Evolutionary conservation across 495 filamentous ascomycete species (phyloP).

Genomic region (Aspergillus ostianus): DNA sequence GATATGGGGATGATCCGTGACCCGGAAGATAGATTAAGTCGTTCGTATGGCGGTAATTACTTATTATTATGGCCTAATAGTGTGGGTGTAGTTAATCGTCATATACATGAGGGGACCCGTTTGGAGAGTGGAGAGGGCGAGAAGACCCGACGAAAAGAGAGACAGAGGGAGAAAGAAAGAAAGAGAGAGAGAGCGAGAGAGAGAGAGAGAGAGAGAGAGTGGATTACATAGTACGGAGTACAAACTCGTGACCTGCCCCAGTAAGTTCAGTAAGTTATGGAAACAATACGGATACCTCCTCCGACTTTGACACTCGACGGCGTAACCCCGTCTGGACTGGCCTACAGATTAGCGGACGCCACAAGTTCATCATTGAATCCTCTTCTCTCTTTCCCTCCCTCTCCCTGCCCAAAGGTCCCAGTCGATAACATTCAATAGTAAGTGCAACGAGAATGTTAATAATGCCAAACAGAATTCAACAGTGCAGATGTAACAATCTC

Average conservation of each 20-base stretch:
- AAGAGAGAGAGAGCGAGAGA: too few species aligned
- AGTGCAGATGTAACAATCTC: not conserved
- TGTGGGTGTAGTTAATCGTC: constrained; percentile 18
- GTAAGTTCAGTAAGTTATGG: too few species aligned
- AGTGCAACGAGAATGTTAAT: not conserved
- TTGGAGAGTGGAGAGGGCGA: not conserved
- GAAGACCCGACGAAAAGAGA: not conserved
- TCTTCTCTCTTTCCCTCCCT: not conserved
- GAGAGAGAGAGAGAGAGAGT: not conserved
- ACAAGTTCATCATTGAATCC: too few species aligned
- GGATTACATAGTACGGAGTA: not conserved
- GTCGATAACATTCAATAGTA: too few species aligned
- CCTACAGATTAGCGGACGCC: too few species aligned
- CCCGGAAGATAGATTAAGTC: not conserved
- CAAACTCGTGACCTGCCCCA: too few species aligned
- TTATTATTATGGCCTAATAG: not conserved
- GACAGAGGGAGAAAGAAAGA: not conserved
- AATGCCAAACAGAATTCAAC: not conserved
- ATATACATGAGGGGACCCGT: constrained; percentile 7
- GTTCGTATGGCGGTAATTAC: too few species aligned
- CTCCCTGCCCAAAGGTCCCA: too few species aligned
- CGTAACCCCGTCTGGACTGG: too few species aligned
- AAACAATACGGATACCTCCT: too few species aligned
- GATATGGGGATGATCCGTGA: not conserved
- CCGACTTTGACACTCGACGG: too few species aligned